Evolutionary conservation across 2,329 filamentous ascomycete genomes (phyloP).

Genomic region (Juglanconis sp.): DNA sequence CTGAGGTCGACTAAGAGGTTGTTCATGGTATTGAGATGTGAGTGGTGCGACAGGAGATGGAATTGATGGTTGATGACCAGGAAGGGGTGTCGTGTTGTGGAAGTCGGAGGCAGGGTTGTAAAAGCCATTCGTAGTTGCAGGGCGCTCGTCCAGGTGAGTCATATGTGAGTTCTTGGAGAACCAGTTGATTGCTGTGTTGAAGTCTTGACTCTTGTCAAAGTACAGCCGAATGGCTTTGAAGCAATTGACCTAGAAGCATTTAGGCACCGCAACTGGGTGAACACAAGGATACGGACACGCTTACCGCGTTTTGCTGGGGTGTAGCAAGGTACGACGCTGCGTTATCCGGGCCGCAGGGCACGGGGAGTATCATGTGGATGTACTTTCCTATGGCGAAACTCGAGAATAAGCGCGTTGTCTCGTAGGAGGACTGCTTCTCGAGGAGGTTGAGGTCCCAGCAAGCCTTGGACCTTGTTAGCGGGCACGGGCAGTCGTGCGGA

Average conservation of each 20-base stretch:
- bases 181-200: slow-evolving; percentile 8
- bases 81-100: not conserved
- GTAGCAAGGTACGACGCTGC: not conserved
- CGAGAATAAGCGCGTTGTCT: not conserved
- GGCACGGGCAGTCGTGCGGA: not conserved
- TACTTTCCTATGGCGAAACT: not conserved
- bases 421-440: not conserved
- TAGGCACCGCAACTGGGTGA: not conserved
- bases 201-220: not conserved
- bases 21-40: not conserved
- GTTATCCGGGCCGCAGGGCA: not conserved
- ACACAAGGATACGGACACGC: not conserved
- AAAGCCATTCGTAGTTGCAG: not conserved
- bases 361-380: not conserved
- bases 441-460: slow-evolving; percentile 10
- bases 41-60: not conserved
- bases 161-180: not conserved
- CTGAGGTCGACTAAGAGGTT: not conserved
- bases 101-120: not conserved
- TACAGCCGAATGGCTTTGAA: slow-evolving; percentile 2
- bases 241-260: not conserved
- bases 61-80: not conserved
- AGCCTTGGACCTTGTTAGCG: not conserved
- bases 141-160: not conserved
- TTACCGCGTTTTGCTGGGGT: not conserved